Conservation (phyloP, 2,329 filamentous ascomycete genomes). For the Alternaria brassicicola region DNA sequence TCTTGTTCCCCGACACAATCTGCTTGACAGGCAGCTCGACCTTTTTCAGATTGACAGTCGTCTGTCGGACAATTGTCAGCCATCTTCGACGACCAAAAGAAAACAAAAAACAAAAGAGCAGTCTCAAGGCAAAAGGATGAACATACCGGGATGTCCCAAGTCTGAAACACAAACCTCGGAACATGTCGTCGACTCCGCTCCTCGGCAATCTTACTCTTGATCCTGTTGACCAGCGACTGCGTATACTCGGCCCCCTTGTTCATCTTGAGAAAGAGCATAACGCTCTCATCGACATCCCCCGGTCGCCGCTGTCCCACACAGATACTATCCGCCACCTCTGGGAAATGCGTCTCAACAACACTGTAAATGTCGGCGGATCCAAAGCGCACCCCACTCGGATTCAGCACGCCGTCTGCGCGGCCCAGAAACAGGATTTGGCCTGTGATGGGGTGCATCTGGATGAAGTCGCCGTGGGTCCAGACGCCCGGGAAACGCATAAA, state of each 20-base stretch:
- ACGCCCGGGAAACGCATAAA: slow-evolving; percentile 61
- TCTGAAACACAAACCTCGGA: slow-evolving; percentile 79
- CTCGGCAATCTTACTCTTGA: slow-evolving; percentile 69
- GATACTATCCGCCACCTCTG: slow-evolving; percentile 71
- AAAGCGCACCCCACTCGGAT: slow-evolving; percentile 79
- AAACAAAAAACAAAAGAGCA: no score
- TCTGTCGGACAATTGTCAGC: slow-evolving; percentile 53
- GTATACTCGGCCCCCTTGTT: slow-evolving; percentile 56
- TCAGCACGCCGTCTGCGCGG: slow-evolving; percentile 77
- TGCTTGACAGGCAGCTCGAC: slow-evolving; percentile 85
- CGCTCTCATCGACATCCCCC: slow-evolving; percentile 62
- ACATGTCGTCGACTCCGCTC: slow-evolving; percentile 76
- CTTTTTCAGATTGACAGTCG: slow-evolving; percentile 84
- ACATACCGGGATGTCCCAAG: slow-evolving; percentile 78
- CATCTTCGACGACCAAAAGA: neutral
- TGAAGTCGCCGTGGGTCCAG: slow-evolving; percentile 86
- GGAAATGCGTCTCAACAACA: slow-evolving; percentile 71
- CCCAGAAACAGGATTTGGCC: slow-evolving; percentile 70
- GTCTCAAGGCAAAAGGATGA: no score
- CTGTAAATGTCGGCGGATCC: slow-evolving; percentile 81
- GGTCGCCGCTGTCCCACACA: slow-evolving; percentile 79
- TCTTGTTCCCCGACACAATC: slow-evolving; percentile 75
- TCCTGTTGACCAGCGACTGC: slow-evolving; percentile 57
- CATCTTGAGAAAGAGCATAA: slow-evolving; percentile 67
- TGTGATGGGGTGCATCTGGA: slow-evolving; percentile 71